Base-by-base conservation (phyloP, 2,329 filamentous ascomycete species). In the Trichothecium roseum region DNA sequence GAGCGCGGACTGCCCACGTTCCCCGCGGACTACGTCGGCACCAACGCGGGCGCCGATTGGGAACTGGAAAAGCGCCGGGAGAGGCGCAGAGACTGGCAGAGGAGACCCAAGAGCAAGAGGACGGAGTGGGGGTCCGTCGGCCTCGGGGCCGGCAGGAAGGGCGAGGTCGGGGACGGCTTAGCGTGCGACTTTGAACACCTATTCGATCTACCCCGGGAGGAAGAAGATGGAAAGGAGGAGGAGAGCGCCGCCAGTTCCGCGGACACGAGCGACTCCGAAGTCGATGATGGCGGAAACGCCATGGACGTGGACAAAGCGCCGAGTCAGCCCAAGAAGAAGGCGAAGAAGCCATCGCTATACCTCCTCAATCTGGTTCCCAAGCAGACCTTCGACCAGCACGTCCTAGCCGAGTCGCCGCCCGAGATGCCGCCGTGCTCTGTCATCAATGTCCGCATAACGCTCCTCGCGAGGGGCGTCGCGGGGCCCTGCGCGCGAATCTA, bases 91-190 rank as follows among this genome's bases (percentile, higher is more conserved):
- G 69, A 75, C 18, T 94, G 87, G 87, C 75, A 80, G 35, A 72
- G 73, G 35, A 74, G 78, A 33, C 88, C 91, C 0, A 91, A 84
- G 55, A 82, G 84, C 16, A 94, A 91, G 57, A 72, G 87, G 36
- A 63, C 77, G 1, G 79, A 80, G 38, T 96, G 81, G 74, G 69
- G 76, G 14, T 78, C 74, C 5, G 62, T 96, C 9, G 72, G 86
- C 45, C 62, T 95, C 8, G 84, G 85, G 0, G 69, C 72, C 28
- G 79, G 74, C 1, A 73, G 75, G 35, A 88, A 78, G 49, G 89
- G 89, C 2, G 91, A 96, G 54, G 51, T 94, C 22, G 91, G 91
- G 2, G 62, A 74, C 35, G 87, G 87, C 0, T 85, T 84, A 70
- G 74, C 77, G 8, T 94, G 84, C 57, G 85, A 94, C 50, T 94